These are phyloP conservation scores for Blepharisma undulans DNA, from an alignment of 169 alveolate species.

Conservation along the genomic window DNA sequence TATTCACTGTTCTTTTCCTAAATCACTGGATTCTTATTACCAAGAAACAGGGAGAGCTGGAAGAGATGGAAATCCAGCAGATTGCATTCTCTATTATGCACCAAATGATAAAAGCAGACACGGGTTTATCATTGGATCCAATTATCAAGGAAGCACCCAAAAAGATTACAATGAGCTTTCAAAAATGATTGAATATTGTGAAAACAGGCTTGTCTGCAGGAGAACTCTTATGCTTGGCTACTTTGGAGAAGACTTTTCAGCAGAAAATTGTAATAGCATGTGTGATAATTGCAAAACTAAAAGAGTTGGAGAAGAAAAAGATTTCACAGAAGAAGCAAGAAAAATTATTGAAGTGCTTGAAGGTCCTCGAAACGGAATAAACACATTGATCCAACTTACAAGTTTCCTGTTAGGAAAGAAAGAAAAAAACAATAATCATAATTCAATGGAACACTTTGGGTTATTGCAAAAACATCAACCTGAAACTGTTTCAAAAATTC, in stretches of 20 bases:
- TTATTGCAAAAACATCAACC: background rate
- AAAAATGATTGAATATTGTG: slow-evolving; percentile 85
- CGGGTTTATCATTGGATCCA: background rate
- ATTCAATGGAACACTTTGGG: background rate
- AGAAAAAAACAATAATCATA: background rate
- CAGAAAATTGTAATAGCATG: slow-evolving; percentile 67
- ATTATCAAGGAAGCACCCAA: slow-evolving; percentile 24
- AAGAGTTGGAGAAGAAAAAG: slow-evolving; percentile 44
- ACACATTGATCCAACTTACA: background rate
- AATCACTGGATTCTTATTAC: slow-evolving; percentile 95
- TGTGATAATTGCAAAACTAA: slow-evolving; percentile 64
- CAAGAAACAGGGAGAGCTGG: slow-evolving; percentile 99
- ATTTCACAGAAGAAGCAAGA: slow-evolving; percentile 45
- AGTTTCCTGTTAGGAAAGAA: background rate
- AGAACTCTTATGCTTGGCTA: slow-evolving; percentile 77
- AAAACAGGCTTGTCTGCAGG: slow-evolving; percentile 80
- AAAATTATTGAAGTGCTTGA: slow-evolving; percentile 14
- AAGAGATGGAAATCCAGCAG: slow-evolving; percentile 90
- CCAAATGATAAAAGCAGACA: background rate
- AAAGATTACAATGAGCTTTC: slow-evolving; percentile 42
- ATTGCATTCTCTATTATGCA: background rate
- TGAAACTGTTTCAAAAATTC: background rate
- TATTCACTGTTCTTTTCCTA: slow-evolving; percentile 96
- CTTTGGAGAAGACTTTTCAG: slow-evolving; percentile 83
- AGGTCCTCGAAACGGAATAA: background rate